Conservation (phyloP, 2,329 filamentous ascomycete genomes). For the Ilyonectria mors-panacis region DNA sequence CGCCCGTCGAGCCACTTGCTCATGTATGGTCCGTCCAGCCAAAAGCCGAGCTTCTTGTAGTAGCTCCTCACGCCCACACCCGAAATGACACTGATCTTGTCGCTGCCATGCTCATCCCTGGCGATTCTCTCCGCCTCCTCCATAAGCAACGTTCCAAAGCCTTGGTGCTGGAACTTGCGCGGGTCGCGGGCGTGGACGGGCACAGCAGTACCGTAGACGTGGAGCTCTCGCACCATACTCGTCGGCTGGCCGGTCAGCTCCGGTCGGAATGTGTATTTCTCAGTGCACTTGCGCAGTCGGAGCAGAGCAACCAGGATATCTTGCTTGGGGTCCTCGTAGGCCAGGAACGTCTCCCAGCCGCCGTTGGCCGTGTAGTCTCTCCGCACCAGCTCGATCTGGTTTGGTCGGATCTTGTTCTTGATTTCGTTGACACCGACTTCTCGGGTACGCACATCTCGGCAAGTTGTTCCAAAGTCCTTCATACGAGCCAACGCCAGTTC, state of each 20-base stretch:
- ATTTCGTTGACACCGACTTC: slow-evolving; percentile 99
- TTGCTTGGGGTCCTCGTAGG: slow-evolving; percentile 98
- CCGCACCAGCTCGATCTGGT: slow-evolving; percentile 94
- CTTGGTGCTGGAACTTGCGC: slow-evolving; percentile 98
- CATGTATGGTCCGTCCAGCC: slow-evolving; percentile 91
- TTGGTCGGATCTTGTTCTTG: slow-evolving; percentile 97
- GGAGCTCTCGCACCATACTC: slow-evolving; percentile 92
- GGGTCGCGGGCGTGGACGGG: slow-evolving; percentile 96
- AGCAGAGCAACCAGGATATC: slow-evolving; percentile 96
- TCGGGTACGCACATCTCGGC: slow-evolving; percentile 94
- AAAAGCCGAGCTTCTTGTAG: slow-evolving; percentile 93
- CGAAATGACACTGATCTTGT: slow-evolving; percentile 97
- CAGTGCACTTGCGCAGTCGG: slow-evolving; percentile 89
- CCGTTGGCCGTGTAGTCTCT: slow-evolving; percentile 96
- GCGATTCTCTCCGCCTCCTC: slow-evolving; percentile 98
- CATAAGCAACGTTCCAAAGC: slow-evolving; percentile 96
- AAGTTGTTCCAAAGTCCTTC: slow-evolving; percentile 99
- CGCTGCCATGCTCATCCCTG: slow-evolving; percentile 91
- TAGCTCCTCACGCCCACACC: slow-evolving; percentile 97
- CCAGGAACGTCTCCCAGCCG: slow-evolving; percentile 98
- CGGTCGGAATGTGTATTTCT: slow-evolving; percentile 91
- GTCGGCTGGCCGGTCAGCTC: slow-evolving; percentile 90
- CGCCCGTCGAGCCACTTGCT: slow-evolving; percentile 74
- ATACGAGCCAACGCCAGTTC: slow-evolving; percentile 96
- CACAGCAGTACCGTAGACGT: slow-evolving; percentile 98